phyloP scores from a whole-genome alignment of 306 rosid species.

The Echinosophora koreensis region DNA sequence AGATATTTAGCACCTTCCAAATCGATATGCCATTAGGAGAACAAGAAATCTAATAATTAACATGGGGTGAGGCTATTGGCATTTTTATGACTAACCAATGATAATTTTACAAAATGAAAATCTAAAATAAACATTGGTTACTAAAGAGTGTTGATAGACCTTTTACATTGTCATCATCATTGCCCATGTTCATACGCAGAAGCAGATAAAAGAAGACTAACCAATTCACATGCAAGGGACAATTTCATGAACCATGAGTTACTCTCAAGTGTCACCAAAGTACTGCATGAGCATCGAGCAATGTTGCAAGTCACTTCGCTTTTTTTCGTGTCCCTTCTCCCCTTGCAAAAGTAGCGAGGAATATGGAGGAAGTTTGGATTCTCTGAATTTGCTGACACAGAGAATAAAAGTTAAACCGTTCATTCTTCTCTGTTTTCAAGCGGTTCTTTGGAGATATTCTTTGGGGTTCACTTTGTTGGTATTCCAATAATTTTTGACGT shows the following conservation, averaged over 20 bases:
- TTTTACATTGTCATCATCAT: too few relatives aligned
- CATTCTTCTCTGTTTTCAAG: not conserved
- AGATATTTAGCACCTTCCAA: too few relatives aligned
- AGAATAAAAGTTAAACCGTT: not conserved
- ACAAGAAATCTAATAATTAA: not conserved
- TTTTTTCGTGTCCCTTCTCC: slow-evolving; percentile 1
- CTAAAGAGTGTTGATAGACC: too few relatives aligned
- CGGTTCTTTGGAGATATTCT: not conserved
- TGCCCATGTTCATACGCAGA: too few relatives aligned
- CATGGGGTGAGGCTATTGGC: too few relatives aligned
- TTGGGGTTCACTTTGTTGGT: too few relatives aligned
- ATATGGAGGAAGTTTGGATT: slow-evolving; percentile 16
- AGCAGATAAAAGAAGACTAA: not conserved
- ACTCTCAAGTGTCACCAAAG: not conserved
- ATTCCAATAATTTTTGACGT: too few relatives aligned
- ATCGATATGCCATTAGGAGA: too few relatives aligned
- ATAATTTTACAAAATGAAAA: too few relatives aligned
- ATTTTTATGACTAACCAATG: too few relatives aligned
- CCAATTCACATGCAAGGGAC: not conserved
- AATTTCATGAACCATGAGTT: not conserved
- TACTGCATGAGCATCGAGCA: slow-evolving; percentile 26
- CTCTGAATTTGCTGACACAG: not conserved
- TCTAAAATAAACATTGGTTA: too few relatives aligned
- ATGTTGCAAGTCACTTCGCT: not conserved
- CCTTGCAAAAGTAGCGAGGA: not conserved